Evolutionary conservation across 176 grass and related monocot species (phyloP).

Genomic region (Carex littledalei): DNA sequence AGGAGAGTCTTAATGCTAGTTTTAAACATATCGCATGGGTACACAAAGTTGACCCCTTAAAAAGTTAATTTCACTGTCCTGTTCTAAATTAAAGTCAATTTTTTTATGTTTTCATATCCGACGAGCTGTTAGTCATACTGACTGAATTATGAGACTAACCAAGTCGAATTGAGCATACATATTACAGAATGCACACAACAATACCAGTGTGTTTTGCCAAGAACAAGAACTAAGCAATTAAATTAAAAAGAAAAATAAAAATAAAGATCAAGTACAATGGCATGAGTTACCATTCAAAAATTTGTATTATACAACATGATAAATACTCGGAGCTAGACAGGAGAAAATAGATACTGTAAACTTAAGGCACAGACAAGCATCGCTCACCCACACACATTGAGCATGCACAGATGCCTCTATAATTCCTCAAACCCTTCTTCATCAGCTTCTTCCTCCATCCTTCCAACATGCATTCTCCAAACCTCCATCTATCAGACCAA

Average conservation of each 20-base stretch:
- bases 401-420: slow-evolving; percentile 1
- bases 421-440: slow-evolving; percentile 78
- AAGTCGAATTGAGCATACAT: neutral
- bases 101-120: neutral
- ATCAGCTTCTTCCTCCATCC: slow-evolving; percentile 50
- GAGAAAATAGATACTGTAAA: neutral
- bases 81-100: neutral
- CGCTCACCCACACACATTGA: neutral
- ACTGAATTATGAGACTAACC: neutral
- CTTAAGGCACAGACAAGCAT: neutral
- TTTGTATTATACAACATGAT: neutral
- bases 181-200: neutral
- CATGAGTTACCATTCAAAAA: neutral
- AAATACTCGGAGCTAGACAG: neutral
- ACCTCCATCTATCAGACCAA: slow-evolving; percentile 49
- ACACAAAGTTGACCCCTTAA: neutral
- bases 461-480: slow-evolving; percentile 47
- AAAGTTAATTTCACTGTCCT: neutral
- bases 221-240: neutral
- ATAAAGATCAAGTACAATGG: neutral
- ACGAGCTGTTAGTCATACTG: neutral
- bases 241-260: neutral
- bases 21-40: neutral
- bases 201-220: too few relatives aligned
- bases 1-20: neutral